Base-by-base conservation (phyloP, 2,329 filamentous ascomycete species). In the Epichloe aotearoae region DNA sequence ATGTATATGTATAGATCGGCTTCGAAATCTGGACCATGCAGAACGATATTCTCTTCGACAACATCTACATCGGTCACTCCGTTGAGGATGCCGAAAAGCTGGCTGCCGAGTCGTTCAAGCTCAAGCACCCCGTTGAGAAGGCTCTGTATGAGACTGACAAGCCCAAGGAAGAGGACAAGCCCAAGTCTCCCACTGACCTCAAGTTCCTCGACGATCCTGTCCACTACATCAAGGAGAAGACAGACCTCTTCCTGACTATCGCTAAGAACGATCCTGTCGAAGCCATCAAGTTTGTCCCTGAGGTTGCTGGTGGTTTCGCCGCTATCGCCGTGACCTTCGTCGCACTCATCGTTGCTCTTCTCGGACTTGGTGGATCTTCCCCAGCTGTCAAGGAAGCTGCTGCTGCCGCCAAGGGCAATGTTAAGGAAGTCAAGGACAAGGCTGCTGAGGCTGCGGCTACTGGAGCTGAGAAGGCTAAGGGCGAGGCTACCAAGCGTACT, bases 1-100 rank as follows among this genome's bases (percentile, higher is more conserved):
- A 45, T 17, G 1, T 11, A 15, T 20, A 8, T 15, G 2, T 8
- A 19, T 64, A 89, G 86, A 90, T 97, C 73, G 93, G 93, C 62
- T 97, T 97, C 65, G 93, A 98, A 73, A 91, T 98, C 74, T 98
- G 93, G 93, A 97, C 93, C 63, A 98, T 98, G 93, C 91, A 96
- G 74, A 95, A 83, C 69, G 86, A 96, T 66, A 97, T 98, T 62
- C 84, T 96, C 63, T 97, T 98, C 64, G 88, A 97, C 82, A 98
- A 98, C 83, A 94, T 98, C 77, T 98, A 97, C 81, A 89, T 98
- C 68, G 93, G 93, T 57, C 93, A 98, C 82, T 97, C 91, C 19
- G 69, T 93, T 60, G 88, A 88, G 65, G 93, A 98, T 60, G 93
- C 93, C 55, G 82, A 86, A 70, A 86, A 90, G 74, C 77, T 98